These are phyloP conservation scores for Colletotrichum sojae DNA, from an alignment of 2,329 filamentous ascomycete genomes.

Conservation along the genomic window DNA sequence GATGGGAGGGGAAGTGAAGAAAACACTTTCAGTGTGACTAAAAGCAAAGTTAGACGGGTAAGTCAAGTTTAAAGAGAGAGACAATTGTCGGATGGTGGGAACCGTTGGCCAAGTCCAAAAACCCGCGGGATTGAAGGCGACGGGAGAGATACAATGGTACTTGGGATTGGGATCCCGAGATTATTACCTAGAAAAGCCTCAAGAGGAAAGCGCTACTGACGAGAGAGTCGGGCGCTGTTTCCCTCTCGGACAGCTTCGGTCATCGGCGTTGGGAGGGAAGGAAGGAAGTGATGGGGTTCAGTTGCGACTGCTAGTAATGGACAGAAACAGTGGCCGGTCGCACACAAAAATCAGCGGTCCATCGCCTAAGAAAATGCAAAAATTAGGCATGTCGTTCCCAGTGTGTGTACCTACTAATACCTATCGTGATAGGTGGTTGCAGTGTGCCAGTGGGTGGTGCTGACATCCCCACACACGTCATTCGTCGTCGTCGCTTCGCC, in stretches of 20 bases:
- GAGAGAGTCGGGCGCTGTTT: neutral
- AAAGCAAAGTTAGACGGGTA: neutral
- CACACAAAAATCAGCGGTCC: neutral
- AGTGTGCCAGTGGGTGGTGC: neutral
- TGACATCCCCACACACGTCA: slow-evolving; percentile 39
- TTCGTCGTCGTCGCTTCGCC: slow-evolving; percentile 11
- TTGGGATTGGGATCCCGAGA: too few relatives aligned
- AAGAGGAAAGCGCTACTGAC: neutral
- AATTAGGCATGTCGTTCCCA: slow-evolving; percentile 22
- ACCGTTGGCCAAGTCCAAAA: neutral
- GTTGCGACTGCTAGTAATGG: neutral
- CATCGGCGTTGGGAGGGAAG: slow-evolving; percentile 11
- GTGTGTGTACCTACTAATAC: neutral
- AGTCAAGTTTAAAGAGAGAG: slow-evolving; percentile 1
- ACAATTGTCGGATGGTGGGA: slow-evolving; percentile 6
- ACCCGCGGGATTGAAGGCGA: too few relatives aligned
- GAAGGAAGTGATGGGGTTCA: neutral
- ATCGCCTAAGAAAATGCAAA: too few relatives aligned
- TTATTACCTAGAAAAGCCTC: neutral
- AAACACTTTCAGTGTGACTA: neutral
- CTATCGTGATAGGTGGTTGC: too few relatives aligned
- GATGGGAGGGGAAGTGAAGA: neutral
- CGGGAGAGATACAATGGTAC: too few relatives aligned
- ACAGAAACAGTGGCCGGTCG: slow-evolving; percentile 15
- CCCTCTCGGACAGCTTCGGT: slow-evolving; percentile 4